Evolutionary conservation across 306 rosid genomes (phyloP).

Genomic region (Citrullus colocynthis): DNA sequence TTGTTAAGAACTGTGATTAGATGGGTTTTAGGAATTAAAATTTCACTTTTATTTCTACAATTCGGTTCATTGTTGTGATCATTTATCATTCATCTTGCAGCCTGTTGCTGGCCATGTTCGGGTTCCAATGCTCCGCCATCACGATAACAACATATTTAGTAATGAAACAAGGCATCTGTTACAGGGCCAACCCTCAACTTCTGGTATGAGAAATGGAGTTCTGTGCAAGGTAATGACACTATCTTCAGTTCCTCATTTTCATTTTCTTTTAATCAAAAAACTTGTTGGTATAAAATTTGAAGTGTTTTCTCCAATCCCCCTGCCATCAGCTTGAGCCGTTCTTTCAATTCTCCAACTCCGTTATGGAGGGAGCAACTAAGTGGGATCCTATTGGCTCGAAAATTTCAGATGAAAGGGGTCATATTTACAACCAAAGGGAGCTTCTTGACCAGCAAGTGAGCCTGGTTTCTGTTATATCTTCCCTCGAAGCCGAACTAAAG

Average conservation of each 20-base stretch:
- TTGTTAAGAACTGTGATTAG: not conserved
- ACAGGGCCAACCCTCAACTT: constrained; percentile 39
- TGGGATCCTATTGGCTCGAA: constrained; percentile 75
- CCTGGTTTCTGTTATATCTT: constrained; percentile 51
- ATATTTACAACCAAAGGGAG: constrained; percentile 48
- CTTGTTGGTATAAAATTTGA: not conserved
- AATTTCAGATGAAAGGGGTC: constrained; percentile 41
- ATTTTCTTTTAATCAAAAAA: not conserved
- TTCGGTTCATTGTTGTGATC: constrained; percentile 10
- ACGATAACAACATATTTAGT: constrained; percentile 30
- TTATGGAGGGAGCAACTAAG: constrained; percentile 85
- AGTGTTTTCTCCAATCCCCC: not conserved
- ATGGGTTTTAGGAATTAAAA: not conserved
- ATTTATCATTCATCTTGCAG: constrained; percentile 24
- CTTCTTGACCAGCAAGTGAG: constrained; percentile 55
- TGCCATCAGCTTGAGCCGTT: constrained; percentile 36
- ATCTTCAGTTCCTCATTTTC: not conserved
- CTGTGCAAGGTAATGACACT: constrained; percentile 43
- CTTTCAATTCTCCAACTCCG: constrained; percentile 44
- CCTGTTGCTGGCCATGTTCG: constrained; percentile 38
- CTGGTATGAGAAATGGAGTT: constrained; percentile 39
- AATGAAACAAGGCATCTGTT: constrained; percentile 44
- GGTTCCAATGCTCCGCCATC: constrained; percentile 28
- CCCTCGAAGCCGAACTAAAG: constrained; percentile 74
- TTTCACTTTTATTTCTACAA: not conserved